Evolutionary conservation across 768 basidiomycete genomes (phyloP).

Genomic region (Lyophyllum decastes): DNA sequence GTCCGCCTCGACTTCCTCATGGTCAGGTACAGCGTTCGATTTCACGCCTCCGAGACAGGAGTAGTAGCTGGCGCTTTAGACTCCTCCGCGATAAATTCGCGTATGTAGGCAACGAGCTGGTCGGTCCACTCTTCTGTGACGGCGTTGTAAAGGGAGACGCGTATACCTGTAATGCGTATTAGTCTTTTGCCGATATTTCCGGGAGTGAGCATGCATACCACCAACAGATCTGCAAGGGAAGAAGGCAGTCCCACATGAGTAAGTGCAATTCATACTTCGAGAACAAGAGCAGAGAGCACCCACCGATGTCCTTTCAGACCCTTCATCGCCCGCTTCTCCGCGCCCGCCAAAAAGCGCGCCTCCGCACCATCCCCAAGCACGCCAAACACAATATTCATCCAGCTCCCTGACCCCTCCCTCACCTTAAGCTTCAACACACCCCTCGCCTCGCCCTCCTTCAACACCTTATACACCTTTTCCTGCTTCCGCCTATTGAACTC

Average conservation of each 20-base stretch:
- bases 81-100: constrained; percentile 44
- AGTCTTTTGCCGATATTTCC: neutral
- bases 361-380: constrained; percentile 73
- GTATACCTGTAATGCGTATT: constrained; percentile 51
- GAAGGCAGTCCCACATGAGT: neutral
- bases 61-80: constrained; percentile 8
- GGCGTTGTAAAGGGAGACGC: constrained; percentile 89
- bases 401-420: constrained; percentile 73
- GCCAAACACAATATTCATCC: constrained; percentile 95
- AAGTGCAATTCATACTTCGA: neutral
- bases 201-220: constrained; percentile 30
- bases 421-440: constrained; percentile 78
- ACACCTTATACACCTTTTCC: constrained; percentile 69
- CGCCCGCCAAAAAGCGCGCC: constrained; percentile 77
- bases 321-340: constrained; percentile 77
- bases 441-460: constrained; percentile 69
- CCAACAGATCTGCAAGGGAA: constrained; percentile 51
- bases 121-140: constrained; percentile 76
- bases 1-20: neutral
- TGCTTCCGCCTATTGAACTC: constrained; percentile 71
- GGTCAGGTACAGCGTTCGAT: neutral
- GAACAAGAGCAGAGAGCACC: constrained; percentile 27
- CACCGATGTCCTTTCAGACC: constrained; percentile 93
- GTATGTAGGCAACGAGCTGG: constrained; percentile 57
- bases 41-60: constrained; percentile 11